phyloP scores from a whole-genome alignment of 1,139 yeast genomes.

The Nakaseomyces glabratus region DNA sequence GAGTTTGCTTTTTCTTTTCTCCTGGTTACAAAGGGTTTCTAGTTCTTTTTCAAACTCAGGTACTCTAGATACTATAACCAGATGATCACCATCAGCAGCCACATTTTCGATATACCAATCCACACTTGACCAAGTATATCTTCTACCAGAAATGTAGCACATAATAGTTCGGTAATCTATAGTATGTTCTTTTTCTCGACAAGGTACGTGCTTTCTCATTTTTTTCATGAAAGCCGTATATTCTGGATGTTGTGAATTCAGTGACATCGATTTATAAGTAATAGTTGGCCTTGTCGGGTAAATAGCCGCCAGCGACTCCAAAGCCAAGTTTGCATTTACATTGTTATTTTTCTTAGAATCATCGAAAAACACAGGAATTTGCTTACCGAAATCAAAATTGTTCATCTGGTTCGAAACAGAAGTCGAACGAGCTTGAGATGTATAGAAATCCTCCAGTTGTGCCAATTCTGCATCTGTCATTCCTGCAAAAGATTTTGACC shows the following conservation, averaged over 20 bases:
- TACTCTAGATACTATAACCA: constrained; percentile 42
- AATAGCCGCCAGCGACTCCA: constrained; percentile 20
- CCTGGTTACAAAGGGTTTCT: constrained; percentile 11
- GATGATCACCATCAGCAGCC: constrained; percentile 53
- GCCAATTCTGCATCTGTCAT: constrained; percentile 59
- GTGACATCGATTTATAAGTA: constrained; percentile 43
- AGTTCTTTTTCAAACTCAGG: constrained; percentile 29
- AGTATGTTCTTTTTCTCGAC: constrained; percentile 30
- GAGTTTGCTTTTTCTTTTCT: constrained; percentile 1
- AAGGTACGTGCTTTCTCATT: constrained; percentile 10
- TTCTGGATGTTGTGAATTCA: constrained; percentile 37
- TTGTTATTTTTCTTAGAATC: constrained; percentile 9
- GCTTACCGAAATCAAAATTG: constrained; percentile 28
- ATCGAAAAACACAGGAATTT: constrained; percentile 17
- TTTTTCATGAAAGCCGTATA: constrained; percentile 28
- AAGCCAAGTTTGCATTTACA: constrained; percentile 9
- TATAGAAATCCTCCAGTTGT: constrained; percentile 50
- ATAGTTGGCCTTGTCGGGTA: constrained; percentile 50
- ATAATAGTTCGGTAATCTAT: constrained; percentile 40
- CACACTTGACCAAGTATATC: constrained; percentile 64
- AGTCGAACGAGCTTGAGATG: constrained; percentile 25
- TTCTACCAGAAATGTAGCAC: constrained; percentile 52
- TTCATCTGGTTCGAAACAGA: constrained; percentile 21
- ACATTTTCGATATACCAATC: constrained; percentile 52
- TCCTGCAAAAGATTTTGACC: constrained; percentile 45